Base-by-base conservation (phyloP, 495 filamentous ascomycete genomes). In the Tetracladium setigerum region DNA sequence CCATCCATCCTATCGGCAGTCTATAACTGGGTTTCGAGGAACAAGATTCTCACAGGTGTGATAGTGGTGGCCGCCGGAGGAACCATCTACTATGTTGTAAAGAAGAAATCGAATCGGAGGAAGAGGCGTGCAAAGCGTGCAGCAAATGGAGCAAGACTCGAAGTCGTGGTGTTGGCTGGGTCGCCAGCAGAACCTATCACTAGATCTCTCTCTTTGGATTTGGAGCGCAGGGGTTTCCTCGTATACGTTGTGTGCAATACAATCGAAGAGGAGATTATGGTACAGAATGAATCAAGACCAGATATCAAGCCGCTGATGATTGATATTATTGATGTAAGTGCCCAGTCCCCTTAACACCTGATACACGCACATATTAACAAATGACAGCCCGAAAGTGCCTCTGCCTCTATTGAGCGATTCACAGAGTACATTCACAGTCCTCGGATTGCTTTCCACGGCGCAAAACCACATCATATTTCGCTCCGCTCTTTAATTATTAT, bases 161-260 rank as follows among this genome's bases (percentile, higher is more conserved):
- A 97, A 58, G 90, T 97, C 24, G 83, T 98, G 38, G 84, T 95
- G 13, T 68, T 98, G 49, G 87, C 88, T 30, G 90, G 92, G 33
- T 83, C 84, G 1, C 81, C 87, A 5, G 77, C 82, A 49, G 79
- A 92, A 48, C 86, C 89, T 15, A 71, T 95, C 56, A 87, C 86
- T 1, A 77, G 81, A 50, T 84, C 86, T 13, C 76, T 98, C 47
- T 78, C 87, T 1, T 59, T 86, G 22, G 94, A 97, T 56, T 60
- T 98, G 46, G 92, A 97, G 63, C 77, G 89, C 41, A 78, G 89
- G 41, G 94, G 94, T 12, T 97, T 95, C 59, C 86, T 97, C 38
- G 89, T 97, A 17, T 97, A 86, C 58, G 70, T 98, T 41, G 84
- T 92, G 0, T 89, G 87, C 50, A 82, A 75, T 47, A 84, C 77